Evolutionary conservation across 176 grass and related monocot genomes (phyloP).

Genomic region (Musa itinerans): DNA sequence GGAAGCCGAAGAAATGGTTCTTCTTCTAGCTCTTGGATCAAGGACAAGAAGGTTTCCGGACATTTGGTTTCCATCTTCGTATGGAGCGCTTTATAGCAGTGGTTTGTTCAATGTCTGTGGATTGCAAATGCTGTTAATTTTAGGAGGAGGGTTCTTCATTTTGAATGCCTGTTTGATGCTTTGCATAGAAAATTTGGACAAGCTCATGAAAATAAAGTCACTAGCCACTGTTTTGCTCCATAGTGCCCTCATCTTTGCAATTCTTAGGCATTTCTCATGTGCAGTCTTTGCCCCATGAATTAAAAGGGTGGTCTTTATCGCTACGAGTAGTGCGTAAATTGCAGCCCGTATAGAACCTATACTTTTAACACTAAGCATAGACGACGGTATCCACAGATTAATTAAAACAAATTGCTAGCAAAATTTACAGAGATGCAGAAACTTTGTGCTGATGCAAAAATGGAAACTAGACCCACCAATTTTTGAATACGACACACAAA

Average conservation of each 20-base stretch:
- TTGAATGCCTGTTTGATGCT: not conserved
- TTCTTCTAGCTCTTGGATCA: constrained; percentile 27
- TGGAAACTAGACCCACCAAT: not conserved
- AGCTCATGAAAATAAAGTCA: not conserved
- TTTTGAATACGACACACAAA: not conserved
- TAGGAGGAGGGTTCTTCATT: not conserved
- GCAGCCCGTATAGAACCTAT: too few relatives aligned
- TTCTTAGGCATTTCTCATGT: too few relatives aligned
- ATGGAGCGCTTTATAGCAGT: too few relatives aligned
- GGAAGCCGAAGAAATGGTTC: constrained; percentile 47
- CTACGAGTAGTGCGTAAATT: too few relatives aligned
- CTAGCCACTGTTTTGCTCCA: too few relatives aligned
- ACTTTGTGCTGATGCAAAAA: not conserved
- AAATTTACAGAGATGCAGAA: not conserved
- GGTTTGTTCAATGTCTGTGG: too few relatives aligned
- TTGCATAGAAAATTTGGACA: not conserved
- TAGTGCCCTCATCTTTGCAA: too few relatives aligned
- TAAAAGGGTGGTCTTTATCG: too few relatives aligned
- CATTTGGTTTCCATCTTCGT: not conserved
- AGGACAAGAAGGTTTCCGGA: not conserved
- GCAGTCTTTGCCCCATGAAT: too few relatives aligned
- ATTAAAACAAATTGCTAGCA: not conserved
- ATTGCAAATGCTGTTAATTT: too few relatives aligned
- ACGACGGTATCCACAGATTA: not conserved
- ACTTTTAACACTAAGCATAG: too few relatives aligned